Percentiles rank a stretch among this genome's conserved stretches.
phyloP scores from a whole-genome alignment of 345 rosid genomes.

The Xanthoceras sorbifolium region DNA sequence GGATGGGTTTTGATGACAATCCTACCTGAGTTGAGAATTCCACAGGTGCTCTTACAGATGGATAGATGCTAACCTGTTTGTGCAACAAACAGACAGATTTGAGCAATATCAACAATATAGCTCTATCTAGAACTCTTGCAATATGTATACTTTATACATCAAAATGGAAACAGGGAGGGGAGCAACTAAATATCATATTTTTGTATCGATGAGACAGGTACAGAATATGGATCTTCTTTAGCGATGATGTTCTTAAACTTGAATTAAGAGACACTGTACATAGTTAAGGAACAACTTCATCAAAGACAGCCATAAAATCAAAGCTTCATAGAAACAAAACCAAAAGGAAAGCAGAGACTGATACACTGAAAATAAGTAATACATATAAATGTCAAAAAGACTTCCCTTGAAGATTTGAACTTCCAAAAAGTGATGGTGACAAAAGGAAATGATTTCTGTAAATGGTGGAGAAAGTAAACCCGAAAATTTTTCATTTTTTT shows the following conservation, averaged over 20 bases:
- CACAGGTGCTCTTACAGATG: slow-evolving; percentile 80
- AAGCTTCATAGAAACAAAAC: neutral
- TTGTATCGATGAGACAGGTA: neutral
- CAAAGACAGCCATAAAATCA: neutral
- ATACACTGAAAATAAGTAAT: neutral
- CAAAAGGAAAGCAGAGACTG: neutral
- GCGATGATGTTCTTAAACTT: neutral
- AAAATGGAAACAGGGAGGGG: neutral
- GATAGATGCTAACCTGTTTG: slow-evolving; percentile 78
- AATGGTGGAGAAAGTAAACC: neutral
- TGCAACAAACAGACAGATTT: neutral
- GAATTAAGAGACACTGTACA: neutral
- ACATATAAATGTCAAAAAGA: neutral
- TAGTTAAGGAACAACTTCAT: neutral
- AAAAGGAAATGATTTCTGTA: neutral
- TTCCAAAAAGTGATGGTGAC: neutral
- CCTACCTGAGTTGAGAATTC: slow-evolving; percentile 81
- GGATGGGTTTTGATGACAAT: slow-evolving; percentile 5
- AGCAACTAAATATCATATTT: neutral
- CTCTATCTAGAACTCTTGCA: neutral
- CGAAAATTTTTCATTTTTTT: too few species aligned
- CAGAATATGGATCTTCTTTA: neutral
- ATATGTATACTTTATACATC: neutral
- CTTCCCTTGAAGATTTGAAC: neutral
- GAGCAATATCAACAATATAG: neutral